A percentile compares a stretch with the other conserved stretches of the same genome.
phyloP scores from a whole-genome alignment of 257 asterid species.

The Anisodus tanguticus region DNA sequence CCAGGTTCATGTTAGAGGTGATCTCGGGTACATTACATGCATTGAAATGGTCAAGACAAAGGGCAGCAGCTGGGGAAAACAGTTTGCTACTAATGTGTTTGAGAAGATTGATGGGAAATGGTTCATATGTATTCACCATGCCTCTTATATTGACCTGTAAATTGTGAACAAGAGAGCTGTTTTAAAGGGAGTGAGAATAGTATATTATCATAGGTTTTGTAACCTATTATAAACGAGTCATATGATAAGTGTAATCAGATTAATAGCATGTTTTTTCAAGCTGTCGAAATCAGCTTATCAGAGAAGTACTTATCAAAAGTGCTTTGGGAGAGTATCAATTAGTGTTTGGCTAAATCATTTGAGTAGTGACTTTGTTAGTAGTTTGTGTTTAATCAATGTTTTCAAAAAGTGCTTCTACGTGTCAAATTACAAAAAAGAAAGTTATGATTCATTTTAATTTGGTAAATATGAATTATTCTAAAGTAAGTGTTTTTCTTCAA shows the following conservation, averaged over 20 bases:
- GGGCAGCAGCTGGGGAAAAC: conserved; percentile 95
- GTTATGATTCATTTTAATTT: too few species aligned
- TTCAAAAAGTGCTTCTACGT: background rate
- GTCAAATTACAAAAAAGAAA: background rate
- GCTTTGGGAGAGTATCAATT: background rate
- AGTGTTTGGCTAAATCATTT: background rate
- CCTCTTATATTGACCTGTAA: conserved; percentile 79
- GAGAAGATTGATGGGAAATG: conserved; percentile 87
- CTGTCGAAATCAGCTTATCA: background rate
- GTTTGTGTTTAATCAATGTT: background rate
- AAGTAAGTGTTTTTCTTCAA: too few species aligned
- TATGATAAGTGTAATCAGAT: background rate
- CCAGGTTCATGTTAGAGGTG: conserved; percentile 81
- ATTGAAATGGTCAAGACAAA: conserved; percentile 88
- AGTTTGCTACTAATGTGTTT: conserved; percentile 83
- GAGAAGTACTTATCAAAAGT: background rate
- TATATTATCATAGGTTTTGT: background rate
- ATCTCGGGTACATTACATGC: conserved; percentile 79
- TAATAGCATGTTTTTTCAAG: background rate
- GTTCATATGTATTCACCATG: conserved; percentile 88
- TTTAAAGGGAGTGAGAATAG: background rate
- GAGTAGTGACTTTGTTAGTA: background rate
- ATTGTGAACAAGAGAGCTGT: background rate
- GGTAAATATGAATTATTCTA: too few species aligned
- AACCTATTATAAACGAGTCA: background rate